A percentile compares a stretch with the other conserved stretches of the same genome.
Evolutionary conservation across 345 rosid genomes (phyloP).

Genomic region (Draba incana): DNA sequence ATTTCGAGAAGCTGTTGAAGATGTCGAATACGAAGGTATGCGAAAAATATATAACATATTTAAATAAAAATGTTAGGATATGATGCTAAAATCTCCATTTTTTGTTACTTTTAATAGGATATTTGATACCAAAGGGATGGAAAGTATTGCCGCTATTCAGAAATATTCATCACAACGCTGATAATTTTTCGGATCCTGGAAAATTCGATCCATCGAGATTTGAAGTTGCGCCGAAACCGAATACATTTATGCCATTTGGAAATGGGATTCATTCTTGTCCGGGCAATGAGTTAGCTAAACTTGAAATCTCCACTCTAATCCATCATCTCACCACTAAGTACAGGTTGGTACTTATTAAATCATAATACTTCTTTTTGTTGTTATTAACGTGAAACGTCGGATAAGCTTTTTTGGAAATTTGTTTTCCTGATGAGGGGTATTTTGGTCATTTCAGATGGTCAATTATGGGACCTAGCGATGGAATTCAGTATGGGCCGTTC

Average conservation of each 20-base stretch:
- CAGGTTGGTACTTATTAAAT: constrained; percentile 56
- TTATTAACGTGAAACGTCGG: constrained; percentile 9
- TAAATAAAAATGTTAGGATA: background rate
- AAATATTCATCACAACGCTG: constrained; percentile 83
- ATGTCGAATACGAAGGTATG: constrained; percentile 84
- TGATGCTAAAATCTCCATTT: background rate
- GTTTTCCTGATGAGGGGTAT: constrained; percentile 44
- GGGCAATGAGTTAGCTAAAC: constrained; percentile 84
- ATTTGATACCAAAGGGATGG: constrained; percentile 93
- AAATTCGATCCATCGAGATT: constrained; percentile 87
- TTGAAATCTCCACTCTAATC: constrained; percentile 72
- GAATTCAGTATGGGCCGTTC: constrained; percentile 84
- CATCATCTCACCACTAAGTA: constrained; percentile 90
- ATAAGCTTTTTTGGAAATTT: background rate
- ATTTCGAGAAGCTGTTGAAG: constrained; percentile 89
- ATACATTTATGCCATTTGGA: constrained; percentile 95
- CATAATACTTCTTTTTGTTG: background rate
- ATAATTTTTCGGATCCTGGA: constrained; percentile 64
- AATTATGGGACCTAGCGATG: constrained; percentile 53
- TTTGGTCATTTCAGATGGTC: constrained; percentile 60
- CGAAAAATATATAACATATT: background rate
- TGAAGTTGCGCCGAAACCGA: constrained; percentile 74
- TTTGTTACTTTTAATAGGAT: constrained; percentile 49
- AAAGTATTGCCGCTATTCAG: constrained; percentile 87
- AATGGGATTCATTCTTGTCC: constrained; percentile 88